Evolutionary conservation across 441 rosid genomes (phyloP), one percentile per base, ranked within the genome.

Genomic region (Aleurites moluccanus): DNA sequence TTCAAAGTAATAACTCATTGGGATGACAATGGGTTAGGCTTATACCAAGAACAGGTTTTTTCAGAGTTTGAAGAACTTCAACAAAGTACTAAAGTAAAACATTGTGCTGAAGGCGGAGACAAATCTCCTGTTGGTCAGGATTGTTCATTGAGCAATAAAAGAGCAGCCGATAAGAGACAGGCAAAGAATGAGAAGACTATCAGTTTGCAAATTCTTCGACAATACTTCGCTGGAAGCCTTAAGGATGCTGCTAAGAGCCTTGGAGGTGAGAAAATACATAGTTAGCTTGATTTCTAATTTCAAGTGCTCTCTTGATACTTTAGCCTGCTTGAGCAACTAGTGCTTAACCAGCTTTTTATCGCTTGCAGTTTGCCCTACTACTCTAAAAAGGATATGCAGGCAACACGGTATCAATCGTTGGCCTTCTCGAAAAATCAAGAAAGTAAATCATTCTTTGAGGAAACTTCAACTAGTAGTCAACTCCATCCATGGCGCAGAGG

Each of bases 201-300:
- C 80, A 91, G 89, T 74, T 81, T 93, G 79, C 83, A 91, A 35
- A 89, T 88, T 75, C 98, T 93, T 59, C 86, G 86, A 62, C 97
- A 90, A 60, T 77, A 93, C 79, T 93, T 91, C 47, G 88, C 97
- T 1, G 97, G 98, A 71, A 93, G 97, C 84, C 97, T 93, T 71
- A 91, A 93, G 72, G 93, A 93, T 83, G 98, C 98, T 60, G 98
- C 98, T 70, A 91, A 91, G 80, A 88, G 88, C 70, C 86, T 93
- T 80, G 96, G 96, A 42, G 96, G 95, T 93, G 86, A 70, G 90
- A 64, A 74, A 60, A 60, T 60, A 7, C 8, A 25, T 14, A 1
- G 2, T 20, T 27, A 23, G 9, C 14, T 45, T 44, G 27, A n/a
- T 65, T 23, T 35, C 53, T 45, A 1, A 7, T 21, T 38, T 16